Evolutionary conservation across 1,284 basidiomycete genomes (phyloP), one percentile per base, ranked within the genome.

Genomic region (Sparassis latifolia): DNA sequence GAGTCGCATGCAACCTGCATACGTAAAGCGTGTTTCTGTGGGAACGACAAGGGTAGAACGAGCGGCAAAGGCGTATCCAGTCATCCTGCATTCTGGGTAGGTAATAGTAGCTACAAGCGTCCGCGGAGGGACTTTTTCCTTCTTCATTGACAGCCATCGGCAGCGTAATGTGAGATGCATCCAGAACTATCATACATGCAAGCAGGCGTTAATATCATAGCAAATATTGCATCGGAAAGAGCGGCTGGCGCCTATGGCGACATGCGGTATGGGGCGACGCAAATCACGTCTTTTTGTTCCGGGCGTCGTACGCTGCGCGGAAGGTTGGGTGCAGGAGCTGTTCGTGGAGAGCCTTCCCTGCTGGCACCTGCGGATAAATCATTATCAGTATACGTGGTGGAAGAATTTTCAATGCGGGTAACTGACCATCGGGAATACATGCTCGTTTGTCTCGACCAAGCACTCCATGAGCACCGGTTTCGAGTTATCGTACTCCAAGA

Each of bases 381-480:
- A 39, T 32, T 2, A 77, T 75, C 64, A 49, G 44, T 10, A 4
- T 32, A 38, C 37, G n/a, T 10, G 10, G 3, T 9, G 28, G 29
- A 38, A n/a, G 35, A 37, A 37, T 37, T 20, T 20, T 20, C 20
- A 20, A 20, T 20, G 12, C 7, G 7, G 35, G 47, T n/a, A 33
- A 66, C 76, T 52, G 52, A 89, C 89, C 89, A 92, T 93, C 10
- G 90, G 95, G 81, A 92, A 97, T 52, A 97, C 94, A 68, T 97
- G 94, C 73, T 97, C 95, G 60, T 83, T 84, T 62, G 78, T 80
- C 67, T 89, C 85, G 35, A 97, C 91, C 51, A 88, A 52, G 64
- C 92, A 96, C 72, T 99, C 95, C 75, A 99, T 77, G 56, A 99
- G 69, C 43, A 98, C 80, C 2, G 96, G 96, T 70, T 82, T 88